Evolutionary conservation across 2,329 filamentous ascomycete genomes (phyloP).

Genomic region (Beauveria varroae): DNA sequence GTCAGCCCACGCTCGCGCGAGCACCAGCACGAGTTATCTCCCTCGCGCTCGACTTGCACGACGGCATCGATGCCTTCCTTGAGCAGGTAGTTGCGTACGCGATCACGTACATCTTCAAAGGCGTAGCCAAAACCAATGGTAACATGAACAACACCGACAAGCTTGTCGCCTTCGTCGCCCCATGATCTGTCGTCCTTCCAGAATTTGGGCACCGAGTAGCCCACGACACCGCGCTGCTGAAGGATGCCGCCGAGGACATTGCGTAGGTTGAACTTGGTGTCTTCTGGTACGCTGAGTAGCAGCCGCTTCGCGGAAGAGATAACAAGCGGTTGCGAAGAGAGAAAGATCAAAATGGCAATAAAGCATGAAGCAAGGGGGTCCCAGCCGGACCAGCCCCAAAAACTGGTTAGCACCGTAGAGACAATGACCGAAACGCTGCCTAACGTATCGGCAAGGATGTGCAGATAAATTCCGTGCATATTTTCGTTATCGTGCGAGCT

Average conservation of each 20-base stretch:
- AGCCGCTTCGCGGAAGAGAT: constrained; percentile 75
- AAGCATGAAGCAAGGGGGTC: constrained; percentile 90
- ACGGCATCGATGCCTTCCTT: constrained; percentile 71
- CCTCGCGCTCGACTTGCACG: constrained; percentile 81
- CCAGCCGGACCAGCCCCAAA: constrained; percentile 87
- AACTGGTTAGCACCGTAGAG: constrained; percentile 80
- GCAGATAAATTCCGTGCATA: constrained; percentile 94
- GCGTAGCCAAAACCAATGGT: constrained; percentile 65
- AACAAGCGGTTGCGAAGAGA: constrained; percentile 85
- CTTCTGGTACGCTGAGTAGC: constrained; percentile 75
- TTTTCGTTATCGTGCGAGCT: constrained; percentile 81
- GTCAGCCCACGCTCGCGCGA: constrained; percentile 23
- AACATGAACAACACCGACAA: constrained; percentile 82
- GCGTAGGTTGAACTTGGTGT: constrained; percentile 80
- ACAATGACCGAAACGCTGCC: constrained; percentile 92
- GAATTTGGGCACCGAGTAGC: constrained; percentile 82
- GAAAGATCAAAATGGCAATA: constrained; percentile 87
- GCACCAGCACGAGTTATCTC: constrained; percentile 60
- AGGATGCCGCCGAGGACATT: constrained; percentile 79
- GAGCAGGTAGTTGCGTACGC: constrained; percentile 64
- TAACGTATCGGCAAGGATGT: constrained; percentile 89
- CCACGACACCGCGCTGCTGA: constrained; percentile 73
- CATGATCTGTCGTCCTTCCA: constrained; percentile 71
- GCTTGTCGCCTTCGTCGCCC: constrained; percentile 37
- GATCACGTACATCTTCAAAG: constrained; percentile 73